Conservation (phyloP, 169 alveolate species). For the Plasmodium inui region DNA sequence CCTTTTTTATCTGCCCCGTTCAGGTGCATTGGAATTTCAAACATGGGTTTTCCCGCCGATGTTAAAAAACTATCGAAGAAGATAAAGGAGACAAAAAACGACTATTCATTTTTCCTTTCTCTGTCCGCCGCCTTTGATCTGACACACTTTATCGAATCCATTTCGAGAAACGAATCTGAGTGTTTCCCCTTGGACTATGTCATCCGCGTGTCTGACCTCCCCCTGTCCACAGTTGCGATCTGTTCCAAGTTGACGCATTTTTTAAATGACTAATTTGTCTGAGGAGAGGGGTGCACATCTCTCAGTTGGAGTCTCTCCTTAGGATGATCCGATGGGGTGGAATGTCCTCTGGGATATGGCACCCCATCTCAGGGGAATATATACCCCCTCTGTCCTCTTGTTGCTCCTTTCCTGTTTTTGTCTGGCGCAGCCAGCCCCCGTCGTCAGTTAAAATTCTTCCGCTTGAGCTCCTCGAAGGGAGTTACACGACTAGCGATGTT, state of each 20-base stretch:
- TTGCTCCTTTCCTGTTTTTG: background rate
- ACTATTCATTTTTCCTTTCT: constrained; percentile 54
- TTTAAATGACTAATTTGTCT: constrained; percentile 4
- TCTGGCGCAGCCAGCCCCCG: background rate
- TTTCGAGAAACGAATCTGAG: constrained; percentile 3
- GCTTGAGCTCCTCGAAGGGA: constrained; percentile 32
- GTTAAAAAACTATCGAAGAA: constrained; percentile 48
- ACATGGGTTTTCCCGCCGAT: constrained; percentile 67
- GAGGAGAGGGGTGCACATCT: no score
- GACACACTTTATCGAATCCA: constrained; percentile 27
- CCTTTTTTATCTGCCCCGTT: background rate
- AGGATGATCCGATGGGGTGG: no score
- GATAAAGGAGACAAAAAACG: constrained; percentile 14
- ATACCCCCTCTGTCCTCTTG: background rate
- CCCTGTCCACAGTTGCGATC: constrained; percentile 20
- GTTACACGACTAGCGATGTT: constrained; percentile 16
- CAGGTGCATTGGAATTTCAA: constrained; percentile 62
- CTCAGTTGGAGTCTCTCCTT: no score
- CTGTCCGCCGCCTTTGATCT: constrained; percentile 18
- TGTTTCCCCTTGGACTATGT: constrained; percentile 22
- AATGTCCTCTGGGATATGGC: no score
- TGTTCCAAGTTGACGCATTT: constrained; percentile 44
- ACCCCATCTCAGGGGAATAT: no score
- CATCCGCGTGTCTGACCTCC: constrained; percentile 32
- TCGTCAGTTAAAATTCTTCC: background rate